Conservation (phyloP, 768 basidiomycete genomes). For the Infundibulicybe gibba region DNA sequence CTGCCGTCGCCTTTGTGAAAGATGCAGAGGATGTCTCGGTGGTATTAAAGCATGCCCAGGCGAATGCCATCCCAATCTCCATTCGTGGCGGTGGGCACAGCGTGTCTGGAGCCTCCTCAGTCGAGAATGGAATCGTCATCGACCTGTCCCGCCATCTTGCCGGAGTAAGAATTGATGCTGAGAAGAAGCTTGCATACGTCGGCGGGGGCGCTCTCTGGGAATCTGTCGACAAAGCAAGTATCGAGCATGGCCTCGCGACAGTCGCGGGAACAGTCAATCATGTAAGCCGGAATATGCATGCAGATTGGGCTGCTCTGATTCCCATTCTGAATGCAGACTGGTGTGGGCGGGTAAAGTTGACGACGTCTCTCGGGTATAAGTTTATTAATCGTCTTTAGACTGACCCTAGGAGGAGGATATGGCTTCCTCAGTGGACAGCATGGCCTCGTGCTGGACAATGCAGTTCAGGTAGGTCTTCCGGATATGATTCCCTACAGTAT, state of each 20-base stretch:
- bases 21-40: slow-evolving; percentile 22
- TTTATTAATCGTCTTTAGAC: background rate
- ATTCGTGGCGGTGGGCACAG: slow-evolving; percentile 37
- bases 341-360: background rate
- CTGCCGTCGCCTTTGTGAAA: slow-evolving; percentile 29
- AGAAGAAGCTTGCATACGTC: slow-evolving; percentile 19
- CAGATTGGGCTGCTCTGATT: background rate
- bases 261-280: slow-evolving; percentile 28
- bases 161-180: slow-evolving; percentile 22
- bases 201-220: slow-evolving; percentile 31
- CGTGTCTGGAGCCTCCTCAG: slow-evolving; percentile 28
- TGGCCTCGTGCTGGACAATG: slow-evolving; percentile 1
- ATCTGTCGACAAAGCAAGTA: slow-evolving; percentile 27
- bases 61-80: slow-evolving; percentile 22
- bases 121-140: slow-evolving; percentile 34
- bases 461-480: background rate
- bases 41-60: slow-evolving; percentile 23
- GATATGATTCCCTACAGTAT: background rate
- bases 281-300: slow-evolving; percentile 12
- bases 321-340: background rate
- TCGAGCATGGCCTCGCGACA: slow-evolving; percentile 28
- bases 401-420: slow-evolving; percentile 1
- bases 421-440: background rate
- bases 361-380: no score
- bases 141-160: slow-evolving; percentile 31